phyloP scores from a whole-genome alignment of 805 yeast genomes.

The Komagataella populi region DNA sequence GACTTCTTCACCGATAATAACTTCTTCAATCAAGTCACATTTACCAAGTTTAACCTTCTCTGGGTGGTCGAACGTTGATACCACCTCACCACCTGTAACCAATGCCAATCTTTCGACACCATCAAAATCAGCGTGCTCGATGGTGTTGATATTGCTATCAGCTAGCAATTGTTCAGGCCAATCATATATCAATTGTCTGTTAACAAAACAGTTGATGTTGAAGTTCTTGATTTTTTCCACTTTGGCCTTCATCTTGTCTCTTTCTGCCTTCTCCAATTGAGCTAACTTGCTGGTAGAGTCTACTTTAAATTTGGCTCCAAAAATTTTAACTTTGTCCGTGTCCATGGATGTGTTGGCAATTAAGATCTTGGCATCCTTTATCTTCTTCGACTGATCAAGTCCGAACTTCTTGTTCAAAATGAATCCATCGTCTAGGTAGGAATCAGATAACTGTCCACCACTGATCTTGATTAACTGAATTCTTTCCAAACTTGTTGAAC shows the following conservation, averaged over 20 bases:
- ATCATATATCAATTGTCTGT: constrained; percentile 93
- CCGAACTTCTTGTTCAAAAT: constrained; percentile 87
- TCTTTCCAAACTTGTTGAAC: constrained; percentile 79
- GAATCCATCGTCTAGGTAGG: constrained; percentile 93
- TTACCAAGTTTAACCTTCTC: constrained; percentile 75
- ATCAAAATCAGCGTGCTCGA: constrained; percentile 97
- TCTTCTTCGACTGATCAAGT: constrained; percentile 79
- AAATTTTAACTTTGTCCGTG: constrained; percentile 93
- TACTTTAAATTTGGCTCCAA: constrained; percentile 95
- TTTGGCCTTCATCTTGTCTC: constrained; percentile 81
- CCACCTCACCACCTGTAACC: constrained; percentile 97
- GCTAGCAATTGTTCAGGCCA: constrained; percentile 94
- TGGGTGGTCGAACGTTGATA: constrained; percentile 89
- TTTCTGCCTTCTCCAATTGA: constrained; percentile 87
- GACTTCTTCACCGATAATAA: constrained; percentile 84
- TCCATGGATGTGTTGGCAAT: constrained; percentile 95
- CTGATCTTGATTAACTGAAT: constrained; percentile 87
- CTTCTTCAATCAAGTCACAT: constrained; percentile 84
- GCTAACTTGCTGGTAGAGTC: constrained; percentile 92
- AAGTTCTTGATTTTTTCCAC: constrained; percentile 82
- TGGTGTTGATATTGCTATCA: constrained; percentile 76
- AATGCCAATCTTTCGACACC: constrained; percentile 94
- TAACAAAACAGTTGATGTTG: constrained; percentile 73
- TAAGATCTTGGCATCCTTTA: constrained; percentile 73
- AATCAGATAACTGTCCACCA: constrained; percentile 87